Evolutionary conservation across 2,329 filamentous ascomycete species (phyloP).

Genomic region (Colletotrichum simmondsii): DNA sequence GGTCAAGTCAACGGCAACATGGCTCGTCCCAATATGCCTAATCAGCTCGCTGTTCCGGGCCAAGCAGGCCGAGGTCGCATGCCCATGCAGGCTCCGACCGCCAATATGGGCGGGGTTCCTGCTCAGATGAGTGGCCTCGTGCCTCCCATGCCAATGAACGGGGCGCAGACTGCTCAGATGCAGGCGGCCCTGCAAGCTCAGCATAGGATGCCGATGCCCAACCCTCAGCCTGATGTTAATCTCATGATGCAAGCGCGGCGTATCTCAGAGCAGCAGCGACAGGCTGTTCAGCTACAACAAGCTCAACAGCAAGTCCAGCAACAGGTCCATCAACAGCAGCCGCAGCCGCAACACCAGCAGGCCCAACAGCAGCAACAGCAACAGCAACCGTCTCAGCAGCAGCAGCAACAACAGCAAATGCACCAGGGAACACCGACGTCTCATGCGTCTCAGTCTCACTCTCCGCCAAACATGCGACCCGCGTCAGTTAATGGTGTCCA

Average conservation of each 20-base stretch:
- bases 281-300: constrained; percentile 60
- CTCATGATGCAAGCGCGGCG: constrained; percentile 73
- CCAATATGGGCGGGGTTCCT: constrained; percentile 59
- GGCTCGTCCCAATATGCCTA: constrained; percentile 54
- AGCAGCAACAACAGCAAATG: constrained; percentile 47
- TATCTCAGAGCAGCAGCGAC: constrained; percentile 73
- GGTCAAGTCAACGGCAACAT: constrained; percentile 40
- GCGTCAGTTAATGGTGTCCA: constrained; percentile 18
- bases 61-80: constrained; percentile 61
- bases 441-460: constrained; percentile 46
- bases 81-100: constrained; percentile 63
- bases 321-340: constrained; percentile 38
- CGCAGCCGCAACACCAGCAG: constrained; percentile 39
- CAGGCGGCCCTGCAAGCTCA: constrained; percentile 67
- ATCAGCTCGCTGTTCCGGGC: constrained; percentile 55
- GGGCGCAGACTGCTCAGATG: constrained; percentile 77
- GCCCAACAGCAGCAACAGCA: constrained; percentile 68
- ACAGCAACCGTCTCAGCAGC: constrained; percentile 53
- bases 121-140: constrained; percentile 63
- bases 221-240: constrained; percentile 60
- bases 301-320: constrained; percentile 42
- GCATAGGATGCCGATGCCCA: constrained; percentile 68
- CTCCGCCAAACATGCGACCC: constrained; percentile 55
- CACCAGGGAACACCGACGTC: constrained; percentile 43
- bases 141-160: constrained; percentile 69